phyloP scores from a whole-genome alignment of 192 early-diverging fungal species.

The Phycomyces nitens region DNA sequence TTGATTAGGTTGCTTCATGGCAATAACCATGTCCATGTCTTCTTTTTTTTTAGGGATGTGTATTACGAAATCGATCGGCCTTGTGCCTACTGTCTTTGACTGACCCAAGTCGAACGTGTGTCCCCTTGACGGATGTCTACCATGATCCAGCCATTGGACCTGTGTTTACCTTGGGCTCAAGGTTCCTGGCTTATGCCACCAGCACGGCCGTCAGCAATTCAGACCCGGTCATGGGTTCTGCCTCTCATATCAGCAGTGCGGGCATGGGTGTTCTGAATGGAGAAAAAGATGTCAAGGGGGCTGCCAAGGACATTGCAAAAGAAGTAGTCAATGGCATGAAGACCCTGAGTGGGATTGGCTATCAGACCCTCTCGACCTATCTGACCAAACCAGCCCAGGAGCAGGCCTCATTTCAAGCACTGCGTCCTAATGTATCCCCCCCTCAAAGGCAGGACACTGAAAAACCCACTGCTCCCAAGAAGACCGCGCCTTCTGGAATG shows the following conservation, averaged over 20 bases:
- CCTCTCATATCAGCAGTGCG: slow-evolving; percentile 16
- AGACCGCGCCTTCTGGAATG: slow-evolving; percentile 19
- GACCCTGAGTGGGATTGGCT: slow-evolving; percentile 60
- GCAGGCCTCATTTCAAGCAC: slow-evolving; percentile 8
- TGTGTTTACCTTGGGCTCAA: slow-evolving; percentile 59
- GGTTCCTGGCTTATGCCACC: slow-evolving; percentile 71
- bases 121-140: slow-evolving; percentile 49
- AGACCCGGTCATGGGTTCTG: slow-evolving; percentile 8
- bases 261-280: slow-evolving; percentile 28
- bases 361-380: slow-evolving; percentile 65
- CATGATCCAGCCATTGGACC: slow-evolving; percentile 29
- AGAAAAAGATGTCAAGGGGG: slow-evolving; percentile 46
- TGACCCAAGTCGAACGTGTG: slow-evolving; percentile 36
- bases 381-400: slow-evolving; percentile 39
- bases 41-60: slow-evolving; percentile 15
- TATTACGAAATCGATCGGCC: slow-evolving; percentile 19
- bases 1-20: no score
- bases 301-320: slow-evolving; percentile 74
- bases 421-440: not conserved
- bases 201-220: slow-evolving; percentile 37
- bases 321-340: slow-evolving; percentile 78
- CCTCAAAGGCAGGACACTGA: not conserved
- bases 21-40: no score
- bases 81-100: slow-evolving; percentile 50
- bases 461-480: not conserved